Base-by-base conservation (phyloP, 495 filamentous ascomycete genomes). In the Penicillium silybi region DNA sequence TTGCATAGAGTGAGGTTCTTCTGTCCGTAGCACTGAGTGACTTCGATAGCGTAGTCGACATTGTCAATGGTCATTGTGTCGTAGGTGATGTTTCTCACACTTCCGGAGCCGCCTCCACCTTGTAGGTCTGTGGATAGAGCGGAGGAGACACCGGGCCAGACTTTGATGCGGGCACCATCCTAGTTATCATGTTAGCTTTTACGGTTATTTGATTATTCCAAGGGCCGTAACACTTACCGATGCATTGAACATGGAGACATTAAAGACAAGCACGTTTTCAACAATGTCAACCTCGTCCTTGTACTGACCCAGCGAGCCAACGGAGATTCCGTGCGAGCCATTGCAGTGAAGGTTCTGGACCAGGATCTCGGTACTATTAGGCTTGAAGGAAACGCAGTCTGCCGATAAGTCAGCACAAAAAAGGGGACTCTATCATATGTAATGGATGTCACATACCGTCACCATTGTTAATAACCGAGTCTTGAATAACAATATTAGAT, bases 361-460 rank as follows among this genome's bases (percentile, higher is more conserved):
- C 6, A 90, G 69, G 46, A 90, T 83, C 47, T 89, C 74, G n/a
- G 84, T 87, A 63, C 77, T 83, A 64, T 89, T 89, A 2, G 86
- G 86, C 64, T 90, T 89, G 76, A 89, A 88, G 10, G 83, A 83
- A n/a, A 89, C 85, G 52, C 85, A 89, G 60, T 89, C 79, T 73
- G 25, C 2, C 10, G 51, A 34, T 17, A 41, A 3, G 44, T 55
- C 25, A 65, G 57, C 25, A 51, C 45, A 17, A 6, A 22, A 0
- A n/a, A 26, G n/a, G n/a, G n/a, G n/a, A n/a, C n/a, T n/a, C 10
- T 15, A n/a, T 3, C 42, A 40, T 0, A 13, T 18, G 4, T 8
- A 18, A n/a, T 23, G 34, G 1, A 5, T 27, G 34, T 16, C 6
- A 44, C 65, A 50, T 66, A 76, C 77, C 83, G 55, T 90, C 85